phyloP scores from a whole-genome alignment of 495 filamentous ascomycete genomes.

The Hypoxylon lenormandii region DNA sequence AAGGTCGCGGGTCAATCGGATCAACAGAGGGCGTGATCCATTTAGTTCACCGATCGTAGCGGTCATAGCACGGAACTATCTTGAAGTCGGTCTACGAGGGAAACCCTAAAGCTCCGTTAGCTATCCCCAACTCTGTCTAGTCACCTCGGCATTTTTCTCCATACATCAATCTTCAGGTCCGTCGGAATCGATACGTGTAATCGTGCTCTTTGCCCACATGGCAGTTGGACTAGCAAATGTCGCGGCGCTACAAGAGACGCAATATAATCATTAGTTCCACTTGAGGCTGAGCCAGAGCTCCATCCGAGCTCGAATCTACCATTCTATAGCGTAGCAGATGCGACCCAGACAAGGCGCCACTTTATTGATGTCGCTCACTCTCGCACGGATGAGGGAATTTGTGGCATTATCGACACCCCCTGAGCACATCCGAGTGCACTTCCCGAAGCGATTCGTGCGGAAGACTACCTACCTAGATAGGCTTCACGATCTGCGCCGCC shows the following conservation, averaged over 20 bases:
- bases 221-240: conserved; percentile 13
- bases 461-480: not conserved
- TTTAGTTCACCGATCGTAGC: conserved; percentile 24
- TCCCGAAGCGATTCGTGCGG: conserved; percentile 13
- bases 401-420: conserved; percentile 25
- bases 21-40: conserved; percentile 2
- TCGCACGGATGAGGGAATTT: conserved; percentile 1
- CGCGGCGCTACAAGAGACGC: conserved; percentile 14
- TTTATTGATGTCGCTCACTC: not conserved
- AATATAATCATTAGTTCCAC: conserved; percentile 30
- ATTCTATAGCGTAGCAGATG: not conserved
- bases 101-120: conserved; percentile 3
- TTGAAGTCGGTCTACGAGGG: conserved; percentile 8
- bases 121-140: not conserved
- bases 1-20: not conserved
- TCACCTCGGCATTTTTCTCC: not conserved
- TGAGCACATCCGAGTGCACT: not conserved
- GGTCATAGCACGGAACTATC: conserved; percentile 12
- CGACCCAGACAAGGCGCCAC: not conserved
- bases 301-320: conserved; percentile 24
- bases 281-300: conserved; percentile 26
- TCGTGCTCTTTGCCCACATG: conserved; percentile 18
- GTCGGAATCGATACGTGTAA: not conserved
- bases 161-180: not conserved
- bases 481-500: conserved; percentile 14